A percentile compares a stretch with the other conserved stretches of the same genome.
Evolutionary conservation across 2,329 filamentous ascomycete genomes (phyloP).

Genomic region (Capronia epimyces): DNA sequence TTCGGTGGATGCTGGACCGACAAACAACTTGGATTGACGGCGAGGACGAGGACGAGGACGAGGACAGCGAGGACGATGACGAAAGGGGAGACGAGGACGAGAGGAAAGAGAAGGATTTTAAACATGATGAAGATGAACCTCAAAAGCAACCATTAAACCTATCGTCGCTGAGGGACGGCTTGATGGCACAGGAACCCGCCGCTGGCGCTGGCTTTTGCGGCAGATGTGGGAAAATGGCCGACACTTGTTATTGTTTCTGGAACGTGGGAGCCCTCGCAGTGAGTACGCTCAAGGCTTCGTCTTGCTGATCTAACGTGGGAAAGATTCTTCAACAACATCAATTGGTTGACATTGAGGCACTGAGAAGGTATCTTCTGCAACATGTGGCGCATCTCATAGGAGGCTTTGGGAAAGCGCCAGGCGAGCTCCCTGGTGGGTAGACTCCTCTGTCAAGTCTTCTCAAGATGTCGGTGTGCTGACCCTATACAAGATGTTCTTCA

Average conservation of each 20-base stretch:
- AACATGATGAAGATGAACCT: neutral
- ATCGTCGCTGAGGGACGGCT: neutral
- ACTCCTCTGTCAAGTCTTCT: neutral
- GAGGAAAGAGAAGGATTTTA: neutral
- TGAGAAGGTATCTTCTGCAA: slow-evolving; percentile 73
- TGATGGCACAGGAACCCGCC: slow-evolving; percentile 1
- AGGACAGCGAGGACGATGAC: slow-evolving; percentile 20
- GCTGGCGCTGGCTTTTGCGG: slow-evolving; percentile 85
- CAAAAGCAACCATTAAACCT: neutral
- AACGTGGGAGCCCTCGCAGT: slow-evolving; percentile 60
- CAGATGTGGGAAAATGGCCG: slow-evolving; percentile 80
- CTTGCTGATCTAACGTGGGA: slow-evolving; percentile 21
- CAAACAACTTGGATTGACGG: slow-evolving; percentile 57
- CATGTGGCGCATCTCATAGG: slow-evolving; percentile 83
- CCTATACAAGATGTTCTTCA: slow-evolving; percentile 65
- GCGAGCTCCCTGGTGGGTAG: slow-evolving; percentile 37
- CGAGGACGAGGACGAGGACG: slow-evolving; percentile 43
- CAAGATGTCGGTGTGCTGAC: slow-evolving; percentile 25
- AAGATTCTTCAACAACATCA: slow-evolving; percentile 55
- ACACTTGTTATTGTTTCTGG: slow-evolving; percentile 98
- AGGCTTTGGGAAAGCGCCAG: slow-evolving; percentile 75
- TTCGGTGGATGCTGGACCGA: slow-evolving; percentile 57
- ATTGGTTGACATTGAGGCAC: slow-evolving; percentile 55
- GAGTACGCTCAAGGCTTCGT: slow-evolving; percentile 20
- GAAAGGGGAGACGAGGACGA: slow-evolving; percentile 6